Base-by-base conservation (phyloP, 208 protist species). In the Blechomonas ayalai region DNA sequence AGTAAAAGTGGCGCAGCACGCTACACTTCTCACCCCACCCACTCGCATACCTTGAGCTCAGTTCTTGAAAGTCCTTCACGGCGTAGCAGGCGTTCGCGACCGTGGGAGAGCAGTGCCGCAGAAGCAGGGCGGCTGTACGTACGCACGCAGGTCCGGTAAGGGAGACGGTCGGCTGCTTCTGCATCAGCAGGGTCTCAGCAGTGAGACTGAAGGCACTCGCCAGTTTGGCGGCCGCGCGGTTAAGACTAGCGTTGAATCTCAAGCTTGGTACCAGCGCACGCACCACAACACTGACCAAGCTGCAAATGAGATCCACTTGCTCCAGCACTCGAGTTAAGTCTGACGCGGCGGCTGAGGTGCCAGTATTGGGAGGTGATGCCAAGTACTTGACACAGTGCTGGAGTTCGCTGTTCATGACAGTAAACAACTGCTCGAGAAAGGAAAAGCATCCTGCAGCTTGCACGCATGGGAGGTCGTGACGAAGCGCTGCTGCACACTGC, bases 291-390 rank as follows among this genome's bases (percentile, higher is more conserved):
- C 63, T 58, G 24, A 57, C 32, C 18, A 79, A 56, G 29, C 59
- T 70, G 37, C 55, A 59, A 20, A 79, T 24, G 0, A 67, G 36
- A 18, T 52, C 50, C 9, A 79, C 45, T 48, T 79, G 70, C 5
- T 73, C 70, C n/a, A 54, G 29, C 20, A 79, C 46, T 27, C 57
- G 42, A 15, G 52, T 59, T 10, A 59, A 32, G 0, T 19, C 28
- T 26, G 42, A 25, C 12, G 12, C 24, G n/a, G 19, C 24, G 13
- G 6, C n/a, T 34, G 13, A 7, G 6, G 20, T 8, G 15, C n/a
- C n/a, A n/a, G n/a, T n/a, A n/a, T n/a, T n/a, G n/a, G n/a, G n/a
- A n/a, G n/a, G n/a, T n/a, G n/a, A 25, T 12, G 13, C 22, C 23
- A 47, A 19, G 41, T 10, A 12, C 6, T 25, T 12, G 22, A 50